Evolutionary conservation across 2,329 filamentous ascomycete species (phyloP).

Genomic region (Penicillium crustosum): DNA sequence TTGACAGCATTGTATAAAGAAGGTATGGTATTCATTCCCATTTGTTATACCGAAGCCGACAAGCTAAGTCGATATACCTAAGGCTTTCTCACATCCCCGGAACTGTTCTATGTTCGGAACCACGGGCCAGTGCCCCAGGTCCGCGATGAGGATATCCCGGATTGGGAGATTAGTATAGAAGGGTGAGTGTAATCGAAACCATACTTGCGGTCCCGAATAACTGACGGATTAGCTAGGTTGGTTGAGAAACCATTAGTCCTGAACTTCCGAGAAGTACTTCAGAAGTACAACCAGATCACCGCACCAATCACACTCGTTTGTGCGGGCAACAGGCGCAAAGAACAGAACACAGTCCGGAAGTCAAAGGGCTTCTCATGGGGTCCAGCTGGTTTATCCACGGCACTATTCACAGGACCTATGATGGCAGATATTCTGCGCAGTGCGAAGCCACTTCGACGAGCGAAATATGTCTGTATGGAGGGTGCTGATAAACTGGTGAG

Average conservation of each 20-base stretch:
- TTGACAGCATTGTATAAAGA: constrained; percentile 73
- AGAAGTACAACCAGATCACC: constrained; percentile 76
- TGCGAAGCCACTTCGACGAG: constrained; percentile 67
- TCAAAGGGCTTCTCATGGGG: constrained; percentile 96
- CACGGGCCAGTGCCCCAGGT: constrained; percentile 81
- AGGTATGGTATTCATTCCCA: constrained; percentile 33
- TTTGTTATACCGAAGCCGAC: neutral
- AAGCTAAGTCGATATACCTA: constrained; percentile 15
- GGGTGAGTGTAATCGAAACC: constrained; percentile 47
- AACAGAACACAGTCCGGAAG: constrained; percentile 87
- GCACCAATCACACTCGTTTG: constrained; percentile 87
- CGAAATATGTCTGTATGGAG: constrained; percentile 86
- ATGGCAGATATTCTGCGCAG: constrained; percentile 69
- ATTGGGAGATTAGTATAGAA: constrained; percentile 82
- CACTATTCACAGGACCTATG: constrained; percentile 80
- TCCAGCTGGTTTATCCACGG: constrained; percentile 79
- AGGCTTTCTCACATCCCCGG: constrained; percentile 82
- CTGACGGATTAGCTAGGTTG: constrained; percentile 48
- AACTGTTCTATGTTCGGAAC: constrained; percentile 89
- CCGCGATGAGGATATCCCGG: constrained; percentile 66
- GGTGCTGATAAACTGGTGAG: constrained; percentile 74
- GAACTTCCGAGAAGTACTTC: constrained; percentile 69
- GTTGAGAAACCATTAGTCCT: constrained; percentile 74
- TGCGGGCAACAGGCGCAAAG: constrained; percentile 86
- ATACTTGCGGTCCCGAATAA: neutral